A percentile compares a stretch with the other conserved stretches of the same genome.
phyloP scores from a whole-genome alignment of 495 filamentous ascomycete species.

The Ramalina peruviana region DNA sequence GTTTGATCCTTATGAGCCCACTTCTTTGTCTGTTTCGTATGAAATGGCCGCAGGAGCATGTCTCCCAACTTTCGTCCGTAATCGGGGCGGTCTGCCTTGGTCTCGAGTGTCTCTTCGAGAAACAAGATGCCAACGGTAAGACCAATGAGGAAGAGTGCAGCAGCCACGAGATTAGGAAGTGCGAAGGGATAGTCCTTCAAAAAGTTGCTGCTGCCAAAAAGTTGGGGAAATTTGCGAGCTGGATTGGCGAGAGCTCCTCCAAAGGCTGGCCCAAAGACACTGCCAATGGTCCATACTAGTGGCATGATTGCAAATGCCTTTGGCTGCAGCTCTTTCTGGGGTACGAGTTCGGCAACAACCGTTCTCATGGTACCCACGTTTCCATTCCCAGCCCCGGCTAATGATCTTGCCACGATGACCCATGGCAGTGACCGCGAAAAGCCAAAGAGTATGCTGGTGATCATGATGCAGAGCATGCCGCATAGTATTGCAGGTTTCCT shows the following conservation, averaged over 20 bases:
- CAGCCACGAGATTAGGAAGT: slow-evolving; percentile 68
- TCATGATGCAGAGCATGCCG: slow-evolving; percentile 60
- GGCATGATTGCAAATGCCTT: slow-evolving; percentile 77
- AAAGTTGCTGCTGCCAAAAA: slow-evolving; percentile 54
- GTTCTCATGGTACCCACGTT: slow-evolving; percentile 73
- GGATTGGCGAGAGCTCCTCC: slow-evolving; percentile 77
- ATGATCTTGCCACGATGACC: slow-evolving; percentile 53
- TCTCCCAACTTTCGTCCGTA: slow-evolving; percentile 56
- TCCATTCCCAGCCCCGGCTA: slow-evolving; percentile 60
- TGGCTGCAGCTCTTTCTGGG: slow-evolving; percentile 67
- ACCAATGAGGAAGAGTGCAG: slow-evolving; percentile 57
- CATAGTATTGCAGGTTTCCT: slow-evolving; percentile 62
- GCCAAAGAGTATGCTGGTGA: slow-evolving; percentile 58
- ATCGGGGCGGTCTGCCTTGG: slow-evolving; percentile 47
- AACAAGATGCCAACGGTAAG: slow-evolving; percentile 58
- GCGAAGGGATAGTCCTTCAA: slow-evolving; percentile 65
- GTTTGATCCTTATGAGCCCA: slow-evolving; percentile 28
- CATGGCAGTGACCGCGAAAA: slow-evolving; percentile 58
- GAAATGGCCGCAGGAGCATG: slow-evolving; percentile 19
- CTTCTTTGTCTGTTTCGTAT: slow-evolving; percentile 18
- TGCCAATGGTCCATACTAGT: slow-evolving; percentile 62
- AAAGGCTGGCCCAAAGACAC: slow-evolving; percentile 78
- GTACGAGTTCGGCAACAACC: slow-evolving; percentile 73
- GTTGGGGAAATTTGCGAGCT: slow-evolving; percentile 46
- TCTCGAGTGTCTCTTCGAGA: slow-evolving; percentile 61